Base-by-base conservation (phyloP, 192 early-diverging fungal genomes). In the Coemansia sp. region DNA sequence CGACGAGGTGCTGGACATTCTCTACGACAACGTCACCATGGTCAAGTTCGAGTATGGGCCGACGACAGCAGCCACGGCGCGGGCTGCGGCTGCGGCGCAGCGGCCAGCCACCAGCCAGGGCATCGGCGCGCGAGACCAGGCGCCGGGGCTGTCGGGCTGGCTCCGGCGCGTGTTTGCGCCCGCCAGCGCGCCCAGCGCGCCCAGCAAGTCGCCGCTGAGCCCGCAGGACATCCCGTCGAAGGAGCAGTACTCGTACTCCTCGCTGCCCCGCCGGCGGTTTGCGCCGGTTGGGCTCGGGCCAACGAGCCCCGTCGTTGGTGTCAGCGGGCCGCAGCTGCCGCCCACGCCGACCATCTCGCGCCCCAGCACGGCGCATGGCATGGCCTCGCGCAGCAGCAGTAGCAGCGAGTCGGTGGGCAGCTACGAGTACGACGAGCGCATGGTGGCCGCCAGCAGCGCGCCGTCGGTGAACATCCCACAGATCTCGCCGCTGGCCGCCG, bases 1-100 rank as follows among this genome's bases (percentile, higher is more conserved):
- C 20, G 72, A 82, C 35, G 91, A 92, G 71, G 84, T 94, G 32
- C 71, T 94, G 57, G 90, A 92, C 71, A 89, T 92, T 62, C 62
- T 80, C 37, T 80, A 85, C 61, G 82, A 86, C 22, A 80, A 83
- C 59, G 73, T 83, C 46, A 84, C 73, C n/a, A 60, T 72, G 60
- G 67, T 74, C 46, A 67, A 76, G 35, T 86, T 86, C 43, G 73
- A 74, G 60, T 86, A 86, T 22, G 71, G 73, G 29, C 73, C 78
- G 8, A 36, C 63, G 12, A 60, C 68, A 20, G 35, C 38, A n/a
- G 40, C 31, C 8, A 66, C 24, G 56, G n/a, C n/a, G n/a, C n/a
- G 43, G 41, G 27, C 42, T 36, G 57, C 58, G 40, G 4, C 43
- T 56, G 51, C 25, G 17, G 10, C 27, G 6, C 19, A 42, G 35